Evolutionary conservation across 148 eudicot genomes (phyloP), one percentile per base, ranked within the genome.

Genomic region (Rhododendron griersonianum): DNA sequence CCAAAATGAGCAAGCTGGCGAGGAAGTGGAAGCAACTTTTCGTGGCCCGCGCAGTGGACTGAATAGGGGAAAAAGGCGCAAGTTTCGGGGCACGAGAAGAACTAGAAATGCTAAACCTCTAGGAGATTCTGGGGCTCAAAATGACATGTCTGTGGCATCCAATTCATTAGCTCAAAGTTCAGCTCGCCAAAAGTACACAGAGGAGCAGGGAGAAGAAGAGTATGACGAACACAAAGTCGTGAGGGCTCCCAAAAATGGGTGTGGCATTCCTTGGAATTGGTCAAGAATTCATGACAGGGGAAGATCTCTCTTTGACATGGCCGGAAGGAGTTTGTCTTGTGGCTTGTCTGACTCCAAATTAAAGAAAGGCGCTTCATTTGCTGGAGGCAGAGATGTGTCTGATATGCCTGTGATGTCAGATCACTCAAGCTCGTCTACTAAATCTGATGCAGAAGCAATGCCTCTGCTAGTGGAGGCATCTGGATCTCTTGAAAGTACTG

Each of bases 191-290:
- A 90, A 83, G 69, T 86, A 89, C 11, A 39, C 75, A 47, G 90
- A 88, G 61, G 89, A 88, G 61, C 89, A 90, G 79, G 89, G 84
- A 39, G 89, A 86, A 41, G 93, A 88, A 78, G 93, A 88, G 75
- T 73, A 86, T 84, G 91, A 85, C n/a, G 89, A 87, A 67, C 91
- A 87, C 48, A 90, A 91, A 93, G 92, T 93, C 77, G 88, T 92
- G 33, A 88, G 92, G 86, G 92, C 75, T 85, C 98, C 98, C 21
- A 89, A 86, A 87, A 93, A 95, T 85, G 95, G 98, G 65, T 97
- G 98, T 89, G 99, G 99, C 4, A 94, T 95, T 87, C 99, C 98
- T 85, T 95, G 92, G 90, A 95, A 95, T 89, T 95, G 99, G 98
- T 96, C 98, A 57, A 92, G 98, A 35, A 96, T 96, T 89, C 98